These are phyloP conservation scores for Nicotiana knightiana DNA, from an alignment of 257 asterid species.

Conservation along the genomic window DNA sequence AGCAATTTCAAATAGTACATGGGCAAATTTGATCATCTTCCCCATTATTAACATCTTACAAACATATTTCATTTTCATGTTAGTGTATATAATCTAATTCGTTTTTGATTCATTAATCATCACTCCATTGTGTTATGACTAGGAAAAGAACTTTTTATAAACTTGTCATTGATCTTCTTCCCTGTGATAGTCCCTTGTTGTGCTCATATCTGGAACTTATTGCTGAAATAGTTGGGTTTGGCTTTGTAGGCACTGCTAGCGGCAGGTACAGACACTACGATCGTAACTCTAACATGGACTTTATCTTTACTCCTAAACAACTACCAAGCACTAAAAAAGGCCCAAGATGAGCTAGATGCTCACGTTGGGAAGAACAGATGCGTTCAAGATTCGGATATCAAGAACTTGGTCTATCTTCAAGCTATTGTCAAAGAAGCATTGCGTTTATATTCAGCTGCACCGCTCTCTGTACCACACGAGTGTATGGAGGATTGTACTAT, in stretches of 20 bases:
- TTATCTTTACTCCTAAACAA: constrained; percentile 29
- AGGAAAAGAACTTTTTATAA: too few species aligned
- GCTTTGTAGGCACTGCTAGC: constrained; percentile 1
- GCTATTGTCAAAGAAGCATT: constrained; percentile 48
- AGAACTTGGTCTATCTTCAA: constrained; percentile 33
- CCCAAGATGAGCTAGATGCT: constrained; percentile 36
- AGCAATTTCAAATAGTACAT: too few species aligned
- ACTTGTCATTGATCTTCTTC: too few species aligned
- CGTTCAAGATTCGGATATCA: constrained; percentile 33
- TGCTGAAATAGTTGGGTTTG: background rate
- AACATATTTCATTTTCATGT: too few species aligned
- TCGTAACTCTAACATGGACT: constrained; percentile 34
- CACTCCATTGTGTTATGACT: background rate
- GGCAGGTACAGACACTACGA: constrained; percentile 32
- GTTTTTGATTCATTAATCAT: too few species aligned
- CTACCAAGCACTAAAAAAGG: constrained; percentile 20
- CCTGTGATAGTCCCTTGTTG: background rate
- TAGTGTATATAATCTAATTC: too few species aligned
- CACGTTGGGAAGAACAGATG: constrained; percentile 30
- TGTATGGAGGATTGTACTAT: constrained; percentile 29
- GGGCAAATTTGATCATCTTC: too few species aligned
- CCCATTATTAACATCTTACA: too few species aligned
- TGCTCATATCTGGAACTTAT: background rate
- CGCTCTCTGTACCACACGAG: constrained; percentile 18
- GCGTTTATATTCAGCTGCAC: constrained; percentile 32